phyloP scores from a whole-genome alignment of 2,329 filamentous ascomycete species.

The Alternaria infectoria region DNA sequence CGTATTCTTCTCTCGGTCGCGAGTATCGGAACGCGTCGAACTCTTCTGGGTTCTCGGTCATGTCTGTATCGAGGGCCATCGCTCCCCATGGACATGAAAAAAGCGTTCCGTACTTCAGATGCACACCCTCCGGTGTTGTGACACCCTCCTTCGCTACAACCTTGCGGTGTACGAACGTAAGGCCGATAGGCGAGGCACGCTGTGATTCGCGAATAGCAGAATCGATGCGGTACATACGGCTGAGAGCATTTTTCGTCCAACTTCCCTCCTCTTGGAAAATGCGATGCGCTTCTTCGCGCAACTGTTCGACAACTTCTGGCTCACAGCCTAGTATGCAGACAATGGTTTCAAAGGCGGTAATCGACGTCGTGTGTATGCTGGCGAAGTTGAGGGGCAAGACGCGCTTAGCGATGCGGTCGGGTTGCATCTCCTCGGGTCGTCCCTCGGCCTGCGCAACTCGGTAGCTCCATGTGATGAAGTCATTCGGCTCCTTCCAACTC shows the following conservation, averaged over 20 bases:
- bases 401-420: constrained; percentile 57
- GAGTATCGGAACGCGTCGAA: constrained; percentile 37
- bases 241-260: constrained; percentile 58
- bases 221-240: constrained; percentile 56
- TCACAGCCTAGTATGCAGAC: constrained; percentile 26
- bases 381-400: constrained; percentile 65
- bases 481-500: constrained; percentile 57
- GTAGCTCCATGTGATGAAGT: constrained; percentile 66
- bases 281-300: constrained; percentile 54
- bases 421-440: constrained; percentile 53
- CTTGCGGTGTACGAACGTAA: constrained; percentile 56
- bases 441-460: constrained; percentile 57
- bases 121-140: constrained; percentile 72
- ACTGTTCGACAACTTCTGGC: constrained; percentile 23
- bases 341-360: constrained; percentile 56
- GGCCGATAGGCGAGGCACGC: constrained; percentile 56
- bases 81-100: constrained; percentile 27
- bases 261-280: constrained; percentile 44
- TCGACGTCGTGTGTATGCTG: constrained; percentile 64
- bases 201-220: constrained; percentile 62
- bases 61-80: constrained; percentile 22
- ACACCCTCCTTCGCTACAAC: constrained; percentile 73
- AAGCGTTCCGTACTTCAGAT: constrained; percentile 22
- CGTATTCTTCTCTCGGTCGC: constrained; percentile 25
- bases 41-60: constrained; percentile 19